Conservation (phyloP, 371 early-diverging fungal species). For the Mortierella sp. region DNA sequence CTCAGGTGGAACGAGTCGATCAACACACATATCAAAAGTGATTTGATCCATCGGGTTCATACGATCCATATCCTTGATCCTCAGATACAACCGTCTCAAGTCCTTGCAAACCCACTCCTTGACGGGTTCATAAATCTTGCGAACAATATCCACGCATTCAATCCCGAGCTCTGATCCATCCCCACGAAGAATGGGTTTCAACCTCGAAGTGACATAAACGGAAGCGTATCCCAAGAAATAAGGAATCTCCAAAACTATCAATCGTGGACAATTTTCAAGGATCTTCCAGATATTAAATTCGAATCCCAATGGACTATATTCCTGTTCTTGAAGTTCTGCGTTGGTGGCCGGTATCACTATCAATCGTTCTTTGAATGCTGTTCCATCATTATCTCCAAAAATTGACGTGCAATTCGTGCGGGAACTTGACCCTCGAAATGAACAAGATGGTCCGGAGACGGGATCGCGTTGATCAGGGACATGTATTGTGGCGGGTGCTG, state of each 20-base stretch:
- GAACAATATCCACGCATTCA: neutral
- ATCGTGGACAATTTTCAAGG: slow-evolving; percentile 26
- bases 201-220: neutral
- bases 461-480: slow-evolving; percentile 7
- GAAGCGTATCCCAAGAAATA: slow-evolving; percentile 5
- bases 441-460: neutral
- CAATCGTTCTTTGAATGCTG: slow-evolving; percentile 13
- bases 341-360: neutral
- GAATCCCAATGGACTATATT: neutral
- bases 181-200: neutral
- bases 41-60: slow-evolving; percentile 34
- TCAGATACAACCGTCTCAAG: slow-evolving; percentile 15
- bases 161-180: neutral
- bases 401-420: slow-evolving; percentile 12
- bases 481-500: slow-evolving; percentile 12
- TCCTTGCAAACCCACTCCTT: slow-evolving; percentile 39
- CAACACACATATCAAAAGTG: slow-evolving; percentile 35
- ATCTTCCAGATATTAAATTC: slow-evolving; percentile 37
- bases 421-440: slow-evolving; percentile 35
- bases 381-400: slow-evolving; percentile 25
- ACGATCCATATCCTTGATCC: slow-evolving; percentile 39
- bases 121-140: slow-evolving; percentile 20
- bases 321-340: neutral
- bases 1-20: slow-evolving; percentile 29
- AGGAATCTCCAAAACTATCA: slow-evolving; percentile 21